Base-by-base conservation (phyloP, 108 stramenopile species). In the Cyclostephanos invisitatus region DNA sequence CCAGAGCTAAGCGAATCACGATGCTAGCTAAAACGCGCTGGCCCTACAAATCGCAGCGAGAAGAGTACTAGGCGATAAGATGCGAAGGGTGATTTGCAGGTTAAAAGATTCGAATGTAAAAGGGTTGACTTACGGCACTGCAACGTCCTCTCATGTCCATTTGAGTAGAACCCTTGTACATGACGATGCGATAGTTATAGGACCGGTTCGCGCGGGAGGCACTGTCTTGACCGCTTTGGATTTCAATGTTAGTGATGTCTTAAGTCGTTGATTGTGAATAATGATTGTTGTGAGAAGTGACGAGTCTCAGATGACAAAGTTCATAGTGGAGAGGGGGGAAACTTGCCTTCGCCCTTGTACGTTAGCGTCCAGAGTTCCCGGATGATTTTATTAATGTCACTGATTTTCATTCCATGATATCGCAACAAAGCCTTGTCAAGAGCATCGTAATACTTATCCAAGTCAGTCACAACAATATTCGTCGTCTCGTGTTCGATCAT, bases 81-180 rank as follows among this genome's bases (percentile, higher is more conserved):
- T 59, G 8, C 17, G 18, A 29, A 27, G 50, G 14, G 28, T 61
- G 60, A 7, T 29, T 59, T 38, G 48, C 20, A 17, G 38, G 89
- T 70, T 20, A 83, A 74, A 21, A 89, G 86, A 35, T 87, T 74
- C 32, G 87, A 77, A 46, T 68, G 65, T 29, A 78, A 83, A 50
- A 83, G 68, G 10, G 81, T 69, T 18, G 37, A 72, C 83, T 84
- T 27, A 84, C 87, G 17, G 97, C 97, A 77, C 86, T 87, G 84
- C 99, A 99, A 14, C 99, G 87, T 6, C 99, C 99, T 54, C 97
- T 89, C 99, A 99, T 99, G 69, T 98, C 98, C 73, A 99, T 80
- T 27, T 88, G 53, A 0, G 92, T 83, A 46, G 78, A 73, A 14
- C 87, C 92, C 73, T 95, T 99, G 60, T 87, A 82, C 98, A 99